Base-by-base conservation (phyloP, 139 green algal genomes). In the Yamagishiella unicocca region DNA sequence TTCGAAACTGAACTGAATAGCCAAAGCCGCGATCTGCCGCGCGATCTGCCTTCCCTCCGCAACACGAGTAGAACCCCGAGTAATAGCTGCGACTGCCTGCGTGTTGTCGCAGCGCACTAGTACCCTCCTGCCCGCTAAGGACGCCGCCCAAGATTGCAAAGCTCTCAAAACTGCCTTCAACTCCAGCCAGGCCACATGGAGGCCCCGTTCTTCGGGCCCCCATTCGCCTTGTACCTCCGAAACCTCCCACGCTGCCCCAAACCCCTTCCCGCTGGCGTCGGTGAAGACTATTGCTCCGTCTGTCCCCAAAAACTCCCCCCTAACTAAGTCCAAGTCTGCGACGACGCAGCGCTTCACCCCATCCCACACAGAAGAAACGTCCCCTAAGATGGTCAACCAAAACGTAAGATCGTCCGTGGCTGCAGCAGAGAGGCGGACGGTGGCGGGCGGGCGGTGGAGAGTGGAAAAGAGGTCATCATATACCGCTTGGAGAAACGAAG, bases 21-120 rank as follows among this genome's bases (percentile, higher is more conserved):
- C 45, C n/a, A 81, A 31, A 14, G 19, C 22, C 0, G 73, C 73
- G 10, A 81, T 45, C 14, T 45, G 40, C 22, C 10, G 73, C n/a
- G 29, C 19, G 45, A 81, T 67, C n/a, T 5, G 2, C 7, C 73
- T n/a, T 1, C 73, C 73, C 3, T 81, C 73, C 1, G 1, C 45
- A 1, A 81, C 17, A 1, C 73, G 45, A 1, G 73, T 67, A 7
- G 73, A 43, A 2, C 73, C 73, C 3, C 27, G 73, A n/a, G 43
- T 81, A 12, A 81, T 45, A 12, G 73, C 73, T 5, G 73, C 73
- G 14, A 81, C 73, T 1, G 73, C 73, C 31, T 81, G 73, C n/a
- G n/a, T 83, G 54, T 73, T 84, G 76, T 72, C 76, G 76, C 76
- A 55, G 54, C 76, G 76, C 22, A 83, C 19, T 27, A 71, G 76